These are phyloP conservation scores for Ascomycota sp. DNA, from an alignment of 2,329 filamentous ascomycete species.

Conservation along the genomic window DNA sequence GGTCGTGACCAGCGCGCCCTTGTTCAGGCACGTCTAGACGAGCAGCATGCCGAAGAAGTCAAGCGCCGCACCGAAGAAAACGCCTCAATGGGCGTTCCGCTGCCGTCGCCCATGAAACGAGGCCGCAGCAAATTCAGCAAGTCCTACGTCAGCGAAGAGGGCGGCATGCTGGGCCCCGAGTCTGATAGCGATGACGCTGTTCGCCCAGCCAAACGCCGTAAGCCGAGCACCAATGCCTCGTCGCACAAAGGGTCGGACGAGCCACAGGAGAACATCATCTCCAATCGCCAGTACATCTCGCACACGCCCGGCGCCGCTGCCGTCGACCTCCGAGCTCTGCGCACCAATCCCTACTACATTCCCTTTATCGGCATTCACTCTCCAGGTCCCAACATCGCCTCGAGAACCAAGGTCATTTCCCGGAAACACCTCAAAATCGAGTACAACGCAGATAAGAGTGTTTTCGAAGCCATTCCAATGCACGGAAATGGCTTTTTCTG, in stretches of 20 bases:
- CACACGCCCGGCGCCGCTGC: slow-evolving; percentile 35
- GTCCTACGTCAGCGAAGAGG: slow-evolving; percentile 46
- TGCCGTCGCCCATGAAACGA: slow-evolving; percentile 25
- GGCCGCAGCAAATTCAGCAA: slow-evolving; percentile 34
- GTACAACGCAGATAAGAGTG: slow-evolving; percentile 38
- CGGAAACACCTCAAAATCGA: slow-evolving; percentile 50
- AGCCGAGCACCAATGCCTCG: slow-evolving; percentile 21
- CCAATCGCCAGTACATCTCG: slow-evolving; percentile 36
- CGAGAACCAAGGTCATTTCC: slow-evolving; percentile 49
- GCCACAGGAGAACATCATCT: slow-evolving; percentile 23
- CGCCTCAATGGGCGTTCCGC: slow-evolving; percentile 23
- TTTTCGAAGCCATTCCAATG: slow-evolving; percentile 40
- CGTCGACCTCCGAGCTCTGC: slow-evolving; percentile 35
- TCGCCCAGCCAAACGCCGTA: slow-evolving; percentile 24
- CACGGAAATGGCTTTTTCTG: slow-evolving; percentile 48
- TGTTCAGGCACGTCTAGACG: slow-evolving; percentile 28
- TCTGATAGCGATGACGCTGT: slow-evolving; percentile 30
- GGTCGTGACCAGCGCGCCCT: slow-evolving; percentile 45
- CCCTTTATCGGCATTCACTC: slow-evolving; percentile 54
- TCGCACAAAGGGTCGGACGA: slow-evolving; percentile 20
- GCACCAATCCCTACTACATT: slow-evolving; percentile 37
- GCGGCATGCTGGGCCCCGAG: slow-evolving; percentile 43
- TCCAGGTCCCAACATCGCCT: slow-evolving; percentile 34
- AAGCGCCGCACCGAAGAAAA: slow-evolving; percentile 23
- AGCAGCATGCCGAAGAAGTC: slow-evolving; percentile 23